Evolutionary conservation across 169 alveolate species (phyloP), one percentile per base, ranked within the genome.

Genomic region (Plasmodium berghei): DNA sequence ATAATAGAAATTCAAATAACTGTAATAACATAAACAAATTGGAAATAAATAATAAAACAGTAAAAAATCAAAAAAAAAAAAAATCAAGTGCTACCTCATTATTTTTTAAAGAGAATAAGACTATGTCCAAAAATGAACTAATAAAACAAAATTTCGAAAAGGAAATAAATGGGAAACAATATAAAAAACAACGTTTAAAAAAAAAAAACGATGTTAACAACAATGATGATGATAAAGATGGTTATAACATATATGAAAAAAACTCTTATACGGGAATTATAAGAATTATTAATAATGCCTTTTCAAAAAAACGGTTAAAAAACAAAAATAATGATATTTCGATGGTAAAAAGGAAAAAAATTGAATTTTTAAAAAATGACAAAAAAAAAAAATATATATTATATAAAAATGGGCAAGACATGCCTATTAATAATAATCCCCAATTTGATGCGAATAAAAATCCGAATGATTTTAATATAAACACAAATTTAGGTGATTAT

Each of bases 211-310:
- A 66, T 34, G 56, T 22, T 40, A 61, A 14, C n/a, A 22, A 66
- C 10, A 42, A 66, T 12, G 20, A 42, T 9, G 58, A 66, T 5
- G 34, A 62, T 8, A 34, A 64, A 14, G 42, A 64, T 12, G 54
- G 16, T 34, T 3, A 34, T 34, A 34, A 0, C 8, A 34, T 4
- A 34, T 34, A 3, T 34, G 77, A 63, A 9, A 64, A 77, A 6
- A 77, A 64, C 24, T 77, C 89, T 5, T 77, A 63, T 64, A 64
- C 40, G 12, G 75, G 75, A 46, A 77, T 77, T 18, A 77, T 77
- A 77, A 49, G 63, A 28, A 77, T 70, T 9, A 77, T 77, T 12
- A 77, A 66, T 24, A 77, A 64, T 22, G 66, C 74, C 46, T 46
- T 77, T 1, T 24, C 66, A 45, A 62, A 52, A 45, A 77, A 14